A percentile compares a stretch with the other conserved stretches of the same genome.
Conservation (phyloP, 2,329 filamentous ascomycete species). For the Pyrenochaeta sp. region DNA sequence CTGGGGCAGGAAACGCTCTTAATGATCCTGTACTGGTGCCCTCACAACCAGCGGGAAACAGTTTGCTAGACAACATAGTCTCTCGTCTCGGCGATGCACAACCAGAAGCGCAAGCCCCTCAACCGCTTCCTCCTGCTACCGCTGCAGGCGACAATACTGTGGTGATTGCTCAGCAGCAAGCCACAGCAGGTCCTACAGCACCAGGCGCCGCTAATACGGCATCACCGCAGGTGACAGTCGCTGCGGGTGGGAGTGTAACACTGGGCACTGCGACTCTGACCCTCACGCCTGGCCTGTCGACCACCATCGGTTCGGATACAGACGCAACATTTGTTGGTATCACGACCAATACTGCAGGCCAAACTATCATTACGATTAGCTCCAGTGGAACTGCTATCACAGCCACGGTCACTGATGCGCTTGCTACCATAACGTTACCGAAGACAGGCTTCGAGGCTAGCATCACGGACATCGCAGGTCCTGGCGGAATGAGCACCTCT, state of each 20-base stretch:
- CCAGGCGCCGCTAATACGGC: slow-evolving; percentile 2
- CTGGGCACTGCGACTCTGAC: slow-evolving; percentile 28
- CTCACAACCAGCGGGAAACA: slow-evolving; percentile 12
- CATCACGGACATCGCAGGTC: slow-evolving; percentile 18
- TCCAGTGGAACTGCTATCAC: slow-evolving; percentile 38
- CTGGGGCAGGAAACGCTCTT: not conserved
- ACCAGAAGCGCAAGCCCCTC: slow-evolving; percentile 12
- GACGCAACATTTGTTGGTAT: slow-evolving; percentile 33
- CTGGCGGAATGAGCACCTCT: not conserved
- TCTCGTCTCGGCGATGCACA: slow-evolving; percentile 18
- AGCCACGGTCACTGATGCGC: slow-evolving; percentile 31
- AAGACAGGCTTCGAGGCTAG: slow-evolving; percentile 32
- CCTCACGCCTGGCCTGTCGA: slow-evolving; percentile 39
- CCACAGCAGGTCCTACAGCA: not conserved
- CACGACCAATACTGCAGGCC: slow-evolving; percentile 30
- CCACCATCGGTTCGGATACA: slow-evolving; percentile 28
- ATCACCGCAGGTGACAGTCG: slow-evolving; percentile 4
- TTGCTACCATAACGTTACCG: slow-evolving; percentile 26
- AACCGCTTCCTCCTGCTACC: not conserved
- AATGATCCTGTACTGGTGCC: not conserved
- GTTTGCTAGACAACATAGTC: slow-evolving; percentile 27
- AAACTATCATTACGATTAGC: slow-evolving; percentile 36
- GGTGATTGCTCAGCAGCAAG: not conserved
- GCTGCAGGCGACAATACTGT: not conserved
- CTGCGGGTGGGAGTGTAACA: slow-evolving; percentile 18